Base-by-base conservation (phyloP, 495 filamentous ascomycete species). In the Penicillium malachiteum region DNA sequence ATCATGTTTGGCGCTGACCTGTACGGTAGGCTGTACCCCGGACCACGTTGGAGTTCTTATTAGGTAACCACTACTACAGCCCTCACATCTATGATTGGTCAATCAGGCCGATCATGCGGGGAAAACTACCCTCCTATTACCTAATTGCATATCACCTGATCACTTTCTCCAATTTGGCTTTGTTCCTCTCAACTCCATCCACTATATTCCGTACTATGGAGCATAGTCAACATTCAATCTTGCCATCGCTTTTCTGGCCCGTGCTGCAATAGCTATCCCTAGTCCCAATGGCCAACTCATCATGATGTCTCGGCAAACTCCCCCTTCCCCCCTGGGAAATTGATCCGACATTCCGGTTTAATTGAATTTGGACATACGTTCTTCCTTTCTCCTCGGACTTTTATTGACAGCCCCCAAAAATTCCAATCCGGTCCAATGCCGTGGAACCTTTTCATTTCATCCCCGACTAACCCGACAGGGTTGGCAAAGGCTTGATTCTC, bases 131-230 rank as follows among this genome's bases (percentile, higher is more conserved):
- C 44, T 50, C 34, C 41, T 50, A 62, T 67, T 67, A 67, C 64
- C 58, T 62, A 67, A 67, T 51, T 12, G 45, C 5, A 53, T 31
- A 62, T 67, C 64, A 67, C 58, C 62, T 67, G 64, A 67, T 39
- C 54, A 35, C 37, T 31, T 37, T 50, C 48, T 50, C 48, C 48
- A 50, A 50, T 39, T 50, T 39, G 37, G 18, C 51, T 38, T 40
- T 52, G 50, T 38, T 11, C 31, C 41, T 37, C 1, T 37, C n/a
- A n/a, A 37, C 34, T 37, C 9, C 7, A 26, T 26, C 21, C 21
- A 26, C 21, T 26, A 1, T 26, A n/a, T n/a, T n/a, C n/a, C n/a
- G n/a, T n/a, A 26, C 21, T 26, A 26, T 26, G 21, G 21, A 26
- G 1, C 21, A 44, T 44, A 21, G 13, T 21, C 17, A 30, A 18